Conservation (phyloP, 1,284 basidiomycete species). For the Boletus calvinii region DNA sequence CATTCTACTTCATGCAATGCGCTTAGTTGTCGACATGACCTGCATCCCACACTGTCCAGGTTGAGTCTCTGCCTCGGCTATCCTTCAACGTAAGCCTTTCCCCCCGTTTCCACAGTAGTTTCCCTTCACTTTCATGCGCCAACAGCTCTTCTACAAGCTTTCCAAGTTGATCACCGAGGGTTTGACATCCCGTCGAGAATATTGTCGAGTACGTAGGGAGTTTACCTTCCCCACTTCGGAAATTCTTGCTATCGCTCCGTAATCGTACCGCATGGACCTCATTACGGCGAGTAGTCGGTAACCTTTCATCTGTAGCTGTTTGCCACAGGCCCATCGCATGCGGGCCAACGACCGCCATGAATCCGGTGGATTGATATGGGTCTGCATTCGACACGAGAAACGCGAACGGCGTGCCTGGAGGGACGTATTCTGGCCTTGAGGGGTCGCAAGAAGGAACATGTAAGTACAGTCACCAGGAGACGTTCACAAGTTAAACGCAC, state of each 20-base stretch:
- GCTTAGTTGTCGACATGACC: conserved; percentile 3
- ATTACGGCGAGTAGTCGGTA: neutral
- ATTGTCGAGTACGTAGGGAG: neutral
- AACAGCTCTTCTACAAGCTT: conserved; percentile 1
- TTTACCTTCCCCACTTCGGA: no score
- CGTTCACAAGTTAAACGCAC: conserved; percentile 8
- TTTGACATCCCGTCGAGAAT: conserved; percentile 11
- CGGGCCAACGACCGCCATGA: conserved; percentile 18
- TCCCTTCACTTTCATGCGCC: neutral
- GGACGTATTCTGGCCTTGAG: conserved; percentile 10
- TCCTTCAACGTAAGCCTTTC: conserved; percentile 3
- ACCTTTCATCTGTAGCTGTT: neutral
- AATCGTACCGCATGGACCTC: conserved; percentile 11
- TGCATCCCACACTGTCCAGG: conserved; percentile 17
- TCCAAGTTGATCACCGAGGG: conserved; percentile 11
- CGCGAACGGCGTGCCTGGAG: conserved; percentile 11
- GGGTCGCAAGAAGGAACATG: neutral
- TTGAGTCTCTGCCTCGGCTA: neutral
- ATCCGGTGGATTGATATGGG: conserved; percentile 12
- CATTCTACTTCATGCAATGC: no score
- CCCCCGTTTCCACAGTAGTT: conserved; percentile 2
- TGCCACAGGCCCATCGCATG: conserved; percentile 20
- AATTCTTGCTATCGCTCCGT: neutral
- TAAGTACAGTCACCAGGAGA: neutral
- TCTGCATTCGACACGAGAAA: conserved; percentile 18